phyloP scores from a whole-genome alignment of 1,284 basidiomycete genomes.

The Mycosarcoma mackinlayi region DNA sequence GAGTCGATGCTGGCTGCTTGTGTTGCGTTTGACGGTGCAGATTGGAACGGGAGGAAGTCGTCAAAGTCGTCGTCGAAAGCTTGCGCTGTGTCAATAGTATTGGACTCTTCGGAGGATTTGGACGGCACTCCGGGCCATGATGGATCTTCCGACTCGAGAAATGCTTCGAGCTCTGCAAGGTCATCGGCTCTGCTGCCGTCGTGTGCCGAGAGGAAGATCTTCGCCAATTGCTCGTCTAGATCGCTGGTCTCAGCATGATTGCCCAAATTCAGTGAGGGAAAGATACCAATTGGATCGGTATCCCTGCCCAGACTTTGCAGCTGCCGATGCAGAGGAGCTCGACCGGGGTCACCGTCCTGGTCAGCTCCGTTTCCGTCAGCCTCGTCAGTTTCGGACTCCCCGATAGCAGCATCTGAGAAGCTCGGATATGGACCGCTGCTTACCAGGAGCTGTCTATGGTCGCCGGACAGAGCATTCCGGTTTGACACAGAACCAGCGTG shows the following conservation, averaged over 20 bases:
- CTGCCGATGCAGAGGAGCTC: not conserved
- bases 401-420: constrained; percentile 10
- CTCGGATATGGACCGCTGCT: not conserved
- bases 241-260: constrained; percentile 18
- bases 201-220: constrained; percentile 28
- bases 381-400: constrained; percentile 7
- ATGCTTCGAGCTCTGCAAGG: constrained; percentile 44
- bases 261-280: constrained; percentile 7
- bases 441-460: too few relatives aligned
- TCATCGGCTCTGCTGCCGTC: constrained; percentile 8
- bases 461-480: not conserved
- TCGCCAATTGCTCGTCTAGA: constrained; percentile 38
- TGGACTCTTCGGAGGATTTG: not conserved
- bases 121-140: constrained; percentile 28
- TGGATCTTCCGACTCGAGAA: constrained; percentile 45
- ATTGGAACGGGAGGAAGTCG: constrained; percentile 44
- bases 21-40: constrained; percentile 1
- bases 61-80: constrained; percentile 49
- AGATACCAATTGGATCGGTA: not conserved
- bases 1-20: not conserved
- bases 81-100: not conserved
- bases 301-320: not conserved
- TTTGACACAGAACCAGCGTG: not conserved
- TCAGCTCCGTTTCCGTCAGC: not conserved
- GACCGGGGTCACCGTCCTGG: not conserved